A percentile compares a stretch with the other conserved stretches of the same genome.
Evolutionary conservation across 169 alveolate species (phyloP).

Genomic region (Neospora caninum): DNA sequence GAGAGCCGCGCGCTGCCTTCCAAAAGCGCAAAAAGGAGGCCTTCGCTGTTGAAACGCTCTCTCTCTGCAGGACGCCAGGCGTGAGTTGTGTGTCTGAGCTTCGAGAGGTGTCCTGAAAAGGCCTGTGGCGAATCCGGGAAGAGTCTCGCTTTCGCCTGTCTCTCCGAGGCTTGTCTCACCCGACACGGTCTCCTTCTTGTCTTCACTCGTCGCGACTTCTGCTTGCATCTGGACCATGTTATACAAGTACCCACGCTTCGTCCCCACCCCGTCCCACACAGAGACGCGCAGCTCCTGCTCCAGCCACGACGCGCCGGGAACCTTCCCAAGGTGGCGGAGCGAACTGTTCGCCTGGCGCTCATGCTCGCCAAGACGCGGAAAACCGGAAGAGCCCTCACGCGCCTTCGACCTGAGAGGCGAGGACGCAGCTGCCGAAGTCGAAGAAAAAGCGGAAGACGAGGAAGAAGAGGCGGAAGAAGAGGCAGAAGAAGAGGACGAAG

Average conservation of each 20-base stretch:
- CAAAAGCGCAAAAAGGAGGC: no score
- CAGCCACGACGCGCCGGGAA: neutral
- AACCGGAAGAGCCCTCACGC: neutral
- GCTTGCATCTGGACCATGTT: constrained; percentile 29
- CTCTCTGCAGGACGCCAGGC: no score
- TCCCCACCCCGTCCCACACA: constrained; percentile 41
- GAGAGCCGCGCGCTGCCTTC: no score
- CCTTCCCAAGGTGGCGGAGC: neutral
- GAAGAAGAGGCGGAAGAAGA: constrained; percentile 15
- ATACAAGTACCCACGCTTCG: constrained; percentile 23
- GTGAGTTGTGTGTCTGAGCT: no score
- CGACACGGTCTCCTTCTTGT: constrained; percentile 12
- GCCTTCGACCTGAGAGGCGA: constrained; percentile 20
- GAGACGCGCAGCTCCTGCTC: constrained; percentile 47
- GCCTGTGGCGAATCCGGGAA: no score
- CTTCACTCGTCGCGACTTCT: neutral
- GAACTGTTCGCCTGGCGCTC: neutral
- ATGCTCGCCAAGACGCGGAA: neutral
- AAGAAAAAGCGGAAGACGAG: neutral
- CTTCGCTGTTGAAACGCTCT: no score
- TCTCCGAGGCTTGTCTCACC: neutral
- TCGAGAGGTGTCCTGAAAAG: no score
- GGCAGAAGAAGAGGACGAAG: neutral
- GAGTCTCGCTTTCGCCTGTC: neutral
- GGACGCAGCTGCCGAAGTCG: constrained; percentile 8